phyloP scores from a whole-genome alignment of 805 yeast genomes.

The Teunomyces funiuensis region DNA sequence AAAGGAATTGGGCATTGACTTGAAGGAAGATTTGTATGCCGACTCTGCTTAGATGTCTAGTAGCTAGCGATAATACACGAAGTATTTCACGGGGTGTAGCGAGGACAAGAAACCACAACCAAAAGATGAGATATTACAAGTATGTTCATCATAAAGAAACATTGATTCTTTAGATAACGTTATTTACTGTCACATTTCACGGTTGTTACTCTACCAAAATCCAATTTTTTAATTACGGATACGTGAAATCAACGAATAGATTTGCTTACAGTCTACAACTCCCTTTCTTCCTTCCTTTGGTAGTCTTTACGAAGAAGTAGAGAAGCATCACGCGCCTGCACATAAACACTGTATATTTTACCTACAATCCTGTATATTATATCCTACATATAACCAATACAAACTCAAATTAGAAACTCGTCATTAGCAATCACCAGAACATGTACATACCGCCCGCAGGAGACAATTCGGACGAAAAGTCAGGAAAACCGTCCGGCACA shows the following conservation, averaged over 20 bases:
- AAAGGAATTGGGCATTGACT: constrained; percentile 88
- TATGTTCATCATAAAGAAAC: neutral
- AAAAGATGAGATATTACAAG: too few relatives aligned
- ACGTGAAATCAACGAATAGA: too few relatives aligned
- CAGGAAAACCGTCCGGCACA: neutral
- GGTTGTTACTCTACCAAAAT: too few relatives aligned
- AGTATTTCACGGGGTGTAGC: neutral
- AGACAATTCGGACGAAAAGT: constrained; percentile 10
- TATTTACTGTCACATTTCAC: too few relatives aligned
- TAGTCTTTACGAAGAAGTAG: too few relatives aligned
- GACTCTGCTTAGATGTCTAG: constrained; percentile 30
- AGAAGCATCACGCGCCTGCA: too few relatives aligned
- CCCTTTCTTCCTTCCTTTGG: too few relatives aligned
- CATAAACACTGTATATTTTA: too few relatives aligned
- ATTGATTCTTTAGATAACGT: too few relatives aligned
- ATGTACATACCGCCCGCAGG: constrained; percentile 37
- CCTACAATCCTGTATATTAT: neutral
- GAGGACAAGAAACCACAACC: neutral
- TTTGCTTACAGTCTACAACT: too few relatives aligned
- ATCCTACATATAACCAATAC: neutral
- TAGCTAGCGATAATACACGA: neutral
- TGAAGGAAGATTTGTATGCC: constrained; percentile 80
- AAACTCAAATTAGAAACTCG: neutral
- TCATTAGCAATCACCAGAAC: constrained; percentile 19
- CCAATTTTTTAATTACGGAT: too few relatives aligned